Conservation (phyloP, 345 rosid genomes). For the Boechera stricta region DNA sequence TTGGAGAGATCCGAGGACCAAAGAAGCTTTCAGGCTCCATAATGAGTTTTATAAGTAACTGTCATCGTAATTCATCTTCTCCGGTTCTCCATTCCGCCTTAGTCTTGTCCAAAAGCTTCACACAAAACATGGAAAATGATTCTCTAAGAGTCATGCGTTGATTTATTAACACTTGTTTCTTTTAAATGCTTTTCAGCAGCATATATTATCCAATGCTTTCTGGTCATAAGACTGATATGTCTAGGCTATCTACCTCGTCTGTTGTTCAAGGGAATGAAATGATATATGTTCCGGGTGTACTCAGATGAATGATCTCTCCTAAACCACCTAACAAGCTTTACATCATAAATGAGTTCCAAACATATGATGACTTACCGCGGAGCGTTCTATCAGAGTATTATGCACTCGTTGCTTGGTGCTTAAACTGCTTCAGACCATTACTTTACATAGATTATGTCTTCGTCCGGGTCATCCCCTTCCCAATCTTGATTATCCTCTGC, state of each 20-base stretch:
- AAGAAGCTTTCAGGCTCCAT: slow-evolving; percentile 17
- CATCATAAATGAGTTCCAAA: slow-evolving; percentile 3
- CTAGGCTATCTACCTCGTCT: background rate
- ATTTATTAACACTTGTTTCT: background rate
- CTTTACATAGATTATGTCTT: slow-evolving; percentile 74
- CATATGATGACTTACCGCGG: slow-evolving; percentile 1
- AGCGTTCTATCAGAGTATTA: background rate
- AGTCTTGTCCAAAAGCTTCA: slow-evolving; percentile 13
- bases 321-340: background rate
- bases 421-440: slow-evolving; percentile 42
- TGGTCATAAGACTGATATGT: background rate
- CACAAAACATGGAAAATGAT: slow-evolving; percentile 17
- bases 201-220: background rate
- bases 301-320: background rate
- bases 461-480: slow-evolving; percentile 84
- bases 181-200: background rate
- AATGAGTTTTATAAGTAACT: background rate
- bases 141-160: background rate
- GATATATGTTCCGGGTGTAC: background rate
- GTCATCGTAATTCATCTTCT: background rate
- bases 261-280: background rate
- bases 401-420: slow-evolving; percentile 14
- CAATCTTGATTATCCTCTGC: slow-evolving; percentile 56
- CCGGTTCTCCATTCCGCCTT: slow-evolving; percentile 5
- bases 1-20: background rate